A percentile compares a stretch with the other conserved stretches of the same genome.
Evolutionary conservation across 371 early-diverging fungal species (phyloP).

Genomic region (Rhizopus sp.): DNA sequence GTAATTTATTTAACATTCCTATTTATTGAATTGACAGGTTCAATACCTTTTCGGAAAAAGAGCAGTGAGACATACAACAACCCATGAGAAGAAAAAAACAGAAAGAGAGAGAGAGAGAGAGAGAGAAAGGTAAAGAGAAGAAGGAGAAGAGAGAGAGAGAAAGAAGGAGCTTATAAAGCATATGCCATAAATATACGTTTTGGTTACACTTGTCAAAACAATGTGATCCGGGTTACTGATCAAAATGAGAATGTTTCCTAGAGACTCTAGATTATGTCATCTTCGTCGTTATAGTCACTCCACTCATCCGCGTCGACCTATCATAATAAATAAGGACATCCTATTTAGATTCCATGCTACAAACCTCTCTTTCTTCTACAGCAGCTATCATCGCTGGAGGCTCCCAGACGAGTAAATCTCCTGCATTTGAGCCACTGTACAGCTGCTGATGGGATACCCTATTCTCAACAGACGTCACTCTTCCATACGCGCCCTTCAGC

Average conservation of each 20-base stretch:
- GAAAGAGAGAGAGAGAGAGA: slow-evolving; percentile 1
- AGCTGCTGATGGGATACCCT: slow-evolving; percentile 60
- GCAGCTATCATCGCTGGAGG: slow-evolving; percentile 34
- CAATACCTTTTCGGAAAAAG: slow-evolving; percentile 31
- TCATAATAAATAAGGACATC: not conserved
- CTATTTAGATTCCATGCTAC: not conserved
- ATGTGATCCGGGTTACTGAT: not conserved
- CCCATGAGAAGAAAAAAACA: slow-evolving; percentile 27
- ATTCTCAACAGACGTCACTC: slow-evolving; percentile 62
- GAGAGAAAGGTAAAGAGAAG: no score
- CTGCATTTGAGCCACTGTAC: slow-evolving; percentile 69
- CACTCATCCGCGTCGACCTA: slow-evolving; percentile 28
- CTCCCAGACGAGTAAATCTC: slow-evolving; percentile 69
- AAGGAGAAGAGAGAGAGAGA: slow-evolving; percentile 10
- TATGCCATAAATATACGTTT: slow-evolving; percentile 17
- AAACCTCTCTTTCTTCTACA: slow-evolving; percentile 9
- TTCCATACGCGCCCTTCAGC: slow-evolving; percentile 66
- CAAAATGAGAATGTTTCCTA: not conserved
- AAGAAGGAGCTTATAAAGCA: slow-evolving; percentile 1
- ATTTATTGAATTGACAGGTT: not conserved
- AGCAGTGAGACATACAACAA: slow-evolving; percentile 37
- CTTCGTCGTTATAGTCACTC: slow-evolving; percentile 31
- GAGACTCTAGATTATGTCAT: not conserved
- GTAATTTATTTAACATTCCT: not conserved
- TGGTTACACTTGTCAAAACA: no score